Percentiles rank a stretch among this genome's conserved stretches.
Evolutionary conservation across 139 green algal genomes (phyloP).

Genomic region (Tetraselmis chui): DNA sequence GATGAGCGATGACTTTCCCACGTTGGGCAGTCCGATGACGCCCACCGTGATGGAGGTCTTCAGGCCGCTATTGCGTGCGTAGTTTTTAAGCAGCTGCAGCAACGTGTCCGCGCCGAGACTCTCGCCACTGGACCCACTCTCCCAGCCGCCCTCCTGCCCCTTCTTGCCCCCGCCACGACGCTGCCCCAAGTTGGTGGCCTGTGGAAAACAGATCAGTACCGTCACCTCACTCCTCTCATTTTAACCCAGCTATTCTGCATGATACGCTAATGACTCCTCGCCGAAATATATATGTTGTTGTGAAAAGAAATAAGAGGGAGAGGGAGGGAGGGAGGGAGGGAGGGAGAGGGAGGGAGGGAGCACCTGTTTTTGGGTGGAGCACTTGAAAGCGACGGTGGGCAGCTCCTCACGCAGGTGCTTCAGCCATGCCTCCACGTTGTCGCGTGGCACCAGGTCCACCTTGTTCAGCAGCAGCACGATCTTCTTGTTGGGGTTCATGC

Average conservation of each 20-base stretch:
- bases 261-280: too few species aligned
- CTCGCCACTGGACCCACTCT: neutral
- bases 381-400: constrained; percentile 94
- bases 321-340: too few species aligned
- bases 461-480: constrained; percentile 98
- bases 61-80: constrained; percentile 69
- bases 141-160: neutral
- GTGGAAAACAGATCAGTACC: too few species aligned
- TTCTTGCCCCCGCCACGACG: neutral
- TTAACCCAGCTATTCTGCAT: too few species aligned
- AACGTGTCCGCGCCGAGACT: constrained; percentile 87
- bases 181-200: constrained; percentile 35
- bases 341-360: constrained; percentile 9
- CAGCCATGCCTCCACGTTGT: constrained; percentile 85
- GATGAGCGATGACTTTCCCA: constrained; percentile 95
- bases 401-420: constrained; percentile 91
- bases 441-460: constrained; percentile 89
- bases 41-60: constrained; percentile 96
- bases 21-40: constrained; percentile 95
- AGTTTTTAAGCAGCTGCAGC: constrained; percentile 98
- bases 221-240: too few species aligned
- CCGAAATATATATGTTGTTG: too few species aligned
- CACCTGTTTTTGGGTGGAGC: constrained; percentile 78
- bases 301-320: too few species aligned
- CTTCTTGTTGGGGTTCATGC: constrained; percentile 72